Evolutionary conservation across 1,284 basidiomycete species (phyloP).

Genomic region (Peniophora sp.): DNA sequence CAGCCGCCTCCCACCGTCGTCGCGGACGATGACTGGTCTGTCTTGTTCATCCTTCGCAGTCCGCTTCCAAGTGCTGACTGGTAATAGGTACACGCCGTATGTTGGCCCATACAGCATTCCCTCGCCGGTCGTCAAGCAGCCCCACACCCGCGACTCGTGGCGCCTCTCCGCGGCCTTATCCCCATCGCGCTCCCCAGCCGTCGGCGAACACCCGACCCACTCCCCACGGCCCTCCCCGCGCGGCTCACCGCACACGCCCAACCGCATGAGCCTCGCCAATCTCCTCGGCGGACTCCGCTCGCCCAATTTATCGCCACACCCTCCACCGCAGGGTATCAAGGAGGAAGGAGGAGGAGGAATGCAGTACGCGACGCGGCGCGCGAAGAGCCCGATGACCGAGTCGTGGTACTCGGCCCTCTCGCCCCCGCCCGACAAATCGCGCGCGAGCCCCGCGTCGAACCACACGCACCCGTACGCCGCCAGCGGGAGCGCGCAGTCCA

Average conservation of each 20-base stretch:
- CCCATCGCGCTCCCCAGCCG: conserved; percentile 20
- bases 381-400: conserved; percentile 17
- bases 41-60: not conserved
- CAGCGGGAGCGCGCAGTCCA: conserved; percentile 20
- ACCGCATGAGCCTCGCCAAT: conserved; percentile 40
- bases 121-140: conserved; percentile 10
- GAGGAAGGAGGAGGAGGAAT: conserved; percentile 6
- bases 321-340: conserved; percentile 18
- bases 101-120: conserved; percentile 50
- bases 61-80: not conserved
- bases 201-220: conserved; percentile 53
- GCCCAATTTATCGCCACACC: conserved; percentile 25
- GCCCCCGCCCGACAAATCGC: conserved; percentile 14
- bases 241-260: conserved; percentile 11
- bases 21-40: not conserved
- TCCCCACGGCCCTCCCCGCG: conserved; percentile 11
- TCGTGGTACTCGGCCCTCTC: conserved; percentile 30
- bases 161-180: conserved; percentile 4
- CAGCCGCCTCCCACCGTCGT: not conserved
- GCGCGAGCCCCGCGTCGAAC: conserved; percentile 15
- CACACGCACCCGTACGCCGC: conserved; percentile 44
- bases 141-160: conserved; percentile 37
- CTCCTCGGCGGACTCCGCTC: conserved; percentile 26
- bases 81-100: conserved; percentile 59
- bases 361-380: conserved; percentile 6